A percentile compares a stretch with the other conserved stretches of the same genome.
Conservation (phyloP, 331 rosid species). For the Pyracantha coccinea region DNA sequence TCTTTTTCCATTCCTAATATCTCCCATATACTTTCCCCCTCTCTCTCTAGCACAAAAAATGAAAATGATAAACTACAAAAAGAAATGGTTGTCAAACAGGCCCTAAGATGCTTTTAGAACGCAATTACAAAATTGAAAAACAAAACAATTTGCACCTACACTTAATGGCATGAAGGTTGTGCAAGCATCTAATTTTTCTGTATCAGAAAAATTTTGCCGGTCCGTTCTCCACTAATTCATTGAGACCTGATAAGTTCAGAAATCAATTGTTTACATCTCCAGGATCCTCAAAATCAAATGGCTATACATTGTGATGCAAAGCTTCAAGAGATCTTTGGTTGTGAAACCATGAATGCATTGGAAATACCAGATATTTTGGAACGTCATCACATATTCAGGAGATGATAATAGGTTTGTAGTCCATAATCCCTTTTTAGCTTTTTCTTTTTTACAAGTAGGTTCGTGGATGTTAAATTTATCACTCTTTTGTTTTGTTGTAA, state of each 20-base stretch:
- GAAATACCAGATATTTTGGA: conserved; percentile 72
- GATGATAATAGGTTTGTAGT: conserved; percentile 36
- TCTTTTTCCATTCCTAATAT: too few species aligned
- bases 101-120: neutral
- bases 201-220: neutral
- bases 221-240: neutral
- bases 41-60: too few species aligned
- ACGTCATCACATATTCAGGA: conserved; percentile 60
- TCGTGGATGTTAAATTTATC: neutral
- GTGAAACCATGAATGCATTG: conserved; percentile 61
- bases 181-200: neutral
- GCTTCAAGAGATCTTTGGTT: conserved; percentile 74
- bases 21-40: too few species aligned
- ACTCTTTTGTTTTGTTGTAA: neutral
- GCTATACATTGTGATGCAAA: conserved; percentile 60
- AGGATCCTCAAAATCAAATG: conserved; percentile 76
- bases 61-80: too few species aligned
- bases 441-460: neutral
- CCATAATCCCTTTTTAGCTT: neutral
- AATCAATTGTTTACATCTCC: conserved; percentile 1
- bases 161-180: too few species aligned
- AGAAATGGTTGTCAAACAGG: too few species aligned
- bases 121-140: neutral
- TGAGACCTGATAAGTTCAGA: neutral
- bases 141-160: neutral